phyloP scores from a whole-genome alignment of 2,329 filamentous ascomycete genomes.

The Uncinocarpus reesii region DNA sequence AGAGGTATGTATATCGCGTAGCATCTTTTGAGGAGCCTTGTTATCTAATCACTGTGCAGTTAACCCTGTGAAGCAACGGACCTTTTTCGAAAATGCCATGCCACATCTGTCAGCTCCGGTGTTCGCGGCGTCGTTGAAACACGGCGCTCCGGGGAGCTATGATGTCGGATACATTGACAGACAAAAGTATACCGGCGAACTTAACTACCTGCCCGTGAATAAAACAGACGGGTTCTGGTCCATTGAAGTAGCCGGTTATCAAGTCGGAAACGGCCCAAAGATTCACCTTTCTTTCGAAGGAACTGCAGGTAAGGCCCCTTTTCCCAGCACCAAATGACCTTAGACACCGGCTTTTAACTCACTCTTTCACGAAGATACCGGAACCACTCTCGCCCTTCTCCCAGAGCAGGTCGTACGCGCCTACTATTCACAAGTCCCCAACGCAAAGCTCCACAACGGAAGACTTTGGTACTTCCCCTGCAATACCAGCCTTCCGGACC shows the following conservation, averaged over 20 bases:
- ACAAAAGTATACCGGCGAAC: slow-evolving; percentile 51
- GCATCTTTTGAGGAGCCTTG: too few relatives aligned
- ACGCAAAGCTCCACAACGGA: slow-evolving; percentile 37
- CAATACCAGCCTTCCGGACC: slow-evolving; percentile 42
- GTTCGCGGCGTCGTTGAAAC: slow-evolving; percentile 60
- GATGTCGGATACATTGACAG: slow-evolving; percentile 63
- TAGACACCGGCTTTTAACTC: too few relatives aligned
- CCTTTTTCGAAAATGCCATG: slow-evolving; percentile 64
- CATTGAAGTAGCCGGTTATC: slow-evolving; percentile 48
- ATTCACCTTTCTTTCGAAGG: slow-evolving; percentile 14
- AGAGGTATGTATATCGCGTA: slow-evolving; percentile 36
- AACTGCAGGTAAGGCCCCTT: slow-evolving; percentile 17
- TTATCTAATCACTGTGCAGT: too few relatives aligned
- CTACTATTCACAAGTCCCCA: slow-evolving; percentile 50
- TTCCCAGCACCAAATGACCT: neutral
- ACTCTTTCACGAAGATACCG: slow-evolving; percentile 58
- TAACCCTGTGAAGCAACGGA: slow-evolving; percentile 44
- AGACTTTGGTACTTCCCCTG: slow-evolving; percentile 51
- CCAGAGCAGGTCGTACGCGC: slow-evolving; percentile 44
- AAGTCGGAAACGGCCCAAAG: slow-evolving; percentile 35
- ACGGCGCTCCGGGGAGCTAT: slow-evolving; percentile 52
- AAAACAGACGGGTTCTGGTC: slow-evolving; percentile 58
- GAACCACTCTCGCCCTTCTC: slow-evolving; percentile 56
- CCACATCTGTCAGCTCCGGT: slow-evolving; percentile 50
- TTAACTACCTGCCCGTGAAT: slow-evolving; percentile 54